These are phyloP conservation scores for Hyphochytrium catenoides DNA, from an alignment of 352 stramenopile species.

Conservation along the genomic window DNA sequence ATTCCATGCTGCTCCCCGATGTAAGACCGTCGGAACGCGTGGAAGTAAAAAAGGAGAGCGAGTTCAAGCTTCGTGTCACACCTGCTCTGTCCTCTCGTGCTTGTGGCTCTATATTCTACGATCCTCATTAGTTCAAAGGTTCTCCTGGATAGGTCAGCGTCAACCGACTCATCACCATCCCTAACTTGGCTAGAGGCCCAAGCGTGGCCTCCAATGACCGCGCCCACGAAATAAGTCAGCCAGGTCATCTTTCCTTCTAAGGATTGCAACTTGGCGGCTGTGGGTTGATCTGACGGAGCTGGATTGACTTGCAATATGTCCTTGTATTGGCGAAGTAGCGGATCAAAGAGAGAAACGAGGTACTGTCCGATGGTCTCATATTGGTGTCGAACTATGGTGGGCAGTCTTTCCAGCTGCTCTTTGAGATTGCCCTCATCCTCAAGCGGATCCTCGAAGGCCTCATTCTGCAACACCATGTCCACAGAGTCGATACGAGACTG, in stretches of 20 bases:
- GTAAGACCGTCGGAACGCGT: constrained; percentile 72
- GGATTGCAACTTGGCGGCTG: constrained; percentile 21
- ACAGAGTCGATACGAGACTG: constrained; percentile 83
- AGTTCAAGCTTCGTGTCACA: constrained; percentile 80
- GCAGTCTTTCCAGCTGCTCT: constrained; percentile 89
- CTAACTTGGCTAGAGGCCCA: constrained; percentile 67
- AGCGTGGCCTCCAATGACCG: constrained; percentile 83
- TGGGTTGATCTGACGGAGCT: constrained; percentile 19
- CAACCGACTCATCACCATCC: constrained; percentile 80
- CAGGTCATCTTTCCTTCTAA: constrained; percentile 91
- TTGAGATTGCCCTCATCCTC: constrained; percentile 87
- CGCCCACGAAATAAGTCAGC: constrained; percentile 87
- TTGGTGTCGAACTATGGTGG: constrained; percentile 88
- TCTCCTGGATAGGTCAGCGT: constrained; percentile 82
- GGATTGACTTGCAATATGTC: too few relatives aligned
- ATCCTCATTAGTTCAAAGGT: constrained; percentile 86
- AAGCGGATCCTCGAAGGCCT: constrained; percentile 80
- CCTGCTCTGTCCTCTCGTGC: constrained; percentile 41
- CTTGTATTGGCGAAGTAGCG: constrained; percentile 75
- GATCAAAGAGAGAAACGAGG: constrained; percentile 79
- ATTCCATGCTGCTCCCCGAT: constrained; percentile 70
- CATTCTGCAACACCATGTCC: constrained; percentile 74
- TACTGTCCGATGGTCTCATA: constrained; percentile 78
- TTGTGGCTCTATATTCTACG: constrained; percentile 80
- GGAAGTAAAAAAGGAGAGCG: constrained; percentile 89